Base-by-base conservation (phyloP, 75 land plant species). In the Azolla pinnata region DNA sequence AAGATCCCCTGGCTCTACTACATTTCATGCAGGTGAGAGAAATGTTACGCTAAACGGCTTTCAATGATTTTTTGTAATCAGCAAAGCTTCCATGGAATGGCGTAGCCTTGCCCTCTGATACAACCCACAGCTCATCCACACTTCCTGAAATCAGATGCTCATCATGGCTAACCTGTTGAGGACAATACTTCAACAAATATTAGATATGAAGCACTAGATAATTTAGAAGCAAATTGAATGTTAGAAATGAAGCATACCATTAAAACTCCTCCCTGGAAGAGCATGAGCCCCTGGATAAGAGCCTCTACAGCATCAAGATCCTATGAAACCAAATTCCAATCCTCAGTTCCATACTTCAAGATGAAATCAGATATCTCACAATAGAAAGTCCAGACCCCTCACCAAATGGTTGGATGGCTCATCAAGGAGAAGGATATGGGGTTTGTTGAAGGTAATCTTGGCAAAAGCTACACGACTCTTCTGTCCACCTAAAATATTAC, bases 221-320 rank as follows among this genome's bases (percentile, higher is more conserved):
- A 1, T 20, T 24, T 29, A 2, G 12, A 29, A 29, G 17, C 2
- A 58, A 26, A 38, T 28, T 24, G 25, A 31, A 3, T 4, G 21
- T 20, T 0, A 44, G 29, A 44, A 30, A 34, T 56, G 42, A 56
- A 31, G n/a, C 21, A 56, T 74, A 93, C 98, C 95, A 93, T 93
- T 54, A 93, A 71, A 34, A 93, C 86, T 28, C 98, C 98, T 64
- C 98, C 98, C 72, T 93, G 98, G 60, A 89, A 93, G 49, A 93
- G 77, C 40, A 88, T 80, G 49, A 93, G 87, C 5, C 98, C 98
- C 65, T 89, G 96, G 48, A 93, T 93, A 31, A 93, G 85, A 44
- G 98, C 98, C 65, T 93, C 98, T 12, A 93, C 98, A 57, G 98
- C 98, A 79, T 93, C 98, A 65, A 93, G 64, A 80, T 93, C 98